Conservation (phyloP, 2,329 filamentous ascomycete species). For the Pochonia chlamydosporia region DNA sequence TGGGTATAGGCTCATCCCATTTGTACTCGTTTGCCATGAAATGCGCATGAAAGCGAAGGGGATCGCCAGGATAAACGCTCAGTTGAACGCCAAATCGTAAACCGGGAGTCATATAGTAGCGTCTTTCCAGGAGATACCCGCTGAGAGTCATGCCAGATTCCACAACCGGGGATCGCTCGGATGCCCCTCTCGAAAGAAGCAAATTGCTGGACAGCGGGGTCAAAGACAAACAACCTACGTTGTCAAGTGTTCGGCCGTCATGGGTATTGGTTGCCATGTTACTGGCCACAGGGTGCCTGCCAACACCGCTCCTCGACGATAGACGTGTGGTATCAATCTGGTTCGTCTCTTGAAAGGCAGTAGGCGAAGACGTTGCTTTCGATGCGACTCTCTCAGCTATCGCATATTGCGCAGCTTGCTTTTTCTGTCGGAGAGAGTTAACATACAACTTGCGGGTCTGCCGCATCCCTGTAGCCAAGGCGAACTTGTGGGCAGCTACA, state of each 20-base stretch:
- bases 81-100: conserved; percentile 93
- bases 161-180: conserved; percentile 7
- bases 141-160: conserved; percentile 53
- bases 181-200: conserved; percentile 19
- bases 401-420: conserved; percentile 33
- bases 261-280: not conserved
- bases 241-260: not conserved
- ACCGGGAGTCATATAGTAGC: conserved; percentile 86
- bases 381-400: conserved; percentile 33
- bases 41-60: conserved; percentile 90
- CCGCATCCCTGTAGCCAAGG: conserved; percentile 51
- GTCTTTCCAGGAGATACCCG: conserved; percentile 68
- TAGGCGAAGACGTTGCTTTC: conserved; percentile 24
- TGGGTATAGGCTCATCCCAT: conserved; percentile 83
- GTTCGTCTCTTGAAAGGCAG: conserved; percentile 13
- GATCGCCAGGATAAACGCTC: conserved; percentile 91
- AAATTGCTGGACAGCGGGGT: conserved; percentile 30
- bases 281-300: not conserved
- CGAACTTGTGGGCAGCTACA: conserved; percentile 59
- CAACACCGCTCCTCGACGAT: not conserved
- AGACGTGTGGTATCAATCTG: not conserved
- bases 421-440: conserved; percentile 44
- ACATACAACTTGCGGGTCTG: conserved; percentile 59
- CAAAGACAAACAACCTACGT: conserved; percentile 1
- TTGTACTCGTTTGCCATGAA: conserved; percentile 77